Evolutionary conservation across 257 asterid species (phyloP).

Genomic region (Solanum lycopersicoides): DNA sequence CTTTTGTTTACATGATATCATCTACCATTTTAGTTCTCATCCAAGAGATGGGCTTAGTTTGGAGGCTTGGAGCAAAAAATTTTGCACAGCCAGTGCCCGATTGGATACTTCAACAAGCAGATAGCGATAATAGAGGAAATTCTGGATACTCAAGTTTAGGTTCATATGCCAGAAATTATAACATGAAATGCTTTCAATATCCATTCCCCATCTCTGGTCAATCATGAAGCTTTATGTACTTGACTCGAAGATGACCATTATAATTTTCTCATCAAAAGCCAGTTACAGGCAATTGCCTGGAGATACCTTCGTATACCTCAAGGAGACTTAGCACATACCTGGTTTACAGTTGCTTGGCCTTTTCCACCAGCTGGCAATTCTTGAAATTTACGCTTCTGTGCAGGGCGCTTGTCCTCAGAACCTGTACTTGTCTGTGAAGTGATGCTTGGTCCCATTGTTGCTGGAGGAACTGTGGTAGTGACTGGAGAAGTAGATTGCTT

Average conservation of each 20-base stretch:
- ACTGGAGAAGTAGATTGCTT: conserved; percentile 62
- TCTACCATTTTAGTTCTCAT: not conserved
- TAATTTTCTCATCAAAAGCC: not conserved
- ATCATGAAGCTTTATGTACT: not conserved
- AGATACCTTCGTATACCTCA: not conserved
- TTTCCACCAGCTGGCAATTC: conserved; percentile 59
- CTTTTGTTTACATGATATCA: not conserved
- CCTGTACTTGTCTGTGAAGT: conserved; percentile 22
- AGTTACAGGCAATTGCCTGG: not conserved
- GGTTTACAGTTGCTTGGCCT: conserved; percentile 28
- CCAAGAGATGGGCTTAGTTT: not conserved
- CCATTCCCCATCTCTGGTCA: not conserved
- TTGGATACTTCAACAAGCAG: not conserved
- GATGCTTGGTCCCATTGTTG: conserved; percentile 26
- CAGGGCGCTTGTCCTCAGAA: conserved; percentile 39
- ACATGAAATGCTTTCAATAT: not conserved
- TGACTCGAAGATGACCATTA: not conserved
- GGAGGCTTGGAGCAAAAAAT: not conserved
- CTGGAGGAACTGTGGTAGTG: conserved; percentile 49
- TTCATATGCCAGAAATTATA: not conserved
- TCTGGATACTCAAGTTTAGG: not conserved
- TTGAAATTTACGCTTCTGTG: conserved; percentile 81
- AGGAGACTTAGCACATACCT: conserved; percentile 39
- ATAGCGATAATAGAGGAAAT: not conserved
- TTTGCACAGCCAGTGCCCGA: not conserved